Evolutionary conservation across 1,284 basidiomycete species (phyloP), one percentile per base, ranked within the genome.

Genomic region (Sanghuangporus weigelae): DNA sequence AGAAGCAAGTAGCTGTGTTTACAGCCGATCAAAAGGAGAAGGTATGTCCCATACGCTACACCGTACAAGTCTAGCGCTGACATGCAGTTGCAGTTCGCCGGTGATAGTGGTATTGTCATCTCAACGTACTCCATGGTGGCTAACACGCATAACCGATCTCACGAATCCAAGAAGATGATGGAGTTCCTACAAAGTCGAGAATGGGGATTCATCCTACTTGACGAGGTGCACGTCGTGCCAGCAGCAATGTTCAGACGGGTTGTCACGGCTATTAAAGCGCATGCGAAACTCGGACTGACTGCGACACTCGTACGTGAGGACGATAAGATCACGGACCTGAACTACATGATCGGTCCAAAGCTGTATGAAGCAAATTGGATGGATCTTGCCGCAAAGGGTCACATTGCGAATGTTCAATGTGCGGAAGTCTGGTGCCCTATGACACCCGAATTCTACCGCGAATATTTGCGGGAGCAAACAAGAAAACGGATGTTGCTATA

Each of bases 311-410:
- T 99, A 39, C 92, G 97, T 67, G 97, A 99, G 76, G 97, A 99
- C 73, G 97, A 99, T 75, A 98, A 98, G 80, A 99, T 99, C 70
- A 91, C 93, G 38, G 97, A 99, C 78, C 80, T 99, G 64, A 98
- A 98, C 74, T 99, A 98, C 73, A 92, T 99, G 84, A 98, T 99
- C 72, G 97, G 97, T 1, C 97, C 97, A 3, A 99, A 99, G 78
- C 82, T 99, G 51, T 99, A 99, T 75, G 97, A 99, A 77, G 97
- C 97, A 7, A 99, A 99, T 74, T 99, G 97, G 97, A 99, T 99
- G 96, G 97, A 99, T 76, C 86, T 99, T 68, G 97, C 97, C 38
- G 95, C 95, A 64, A 98, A 99, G 75, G 97, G 97, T 0, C 97
- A 99, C 75, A 99, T 99, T 72, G 97, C 97, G 4, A 99, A 97